phyloP scores from a whole-genome alignment of 73 alveolate genomes.

The Paramecium sonneborni region DNA sequence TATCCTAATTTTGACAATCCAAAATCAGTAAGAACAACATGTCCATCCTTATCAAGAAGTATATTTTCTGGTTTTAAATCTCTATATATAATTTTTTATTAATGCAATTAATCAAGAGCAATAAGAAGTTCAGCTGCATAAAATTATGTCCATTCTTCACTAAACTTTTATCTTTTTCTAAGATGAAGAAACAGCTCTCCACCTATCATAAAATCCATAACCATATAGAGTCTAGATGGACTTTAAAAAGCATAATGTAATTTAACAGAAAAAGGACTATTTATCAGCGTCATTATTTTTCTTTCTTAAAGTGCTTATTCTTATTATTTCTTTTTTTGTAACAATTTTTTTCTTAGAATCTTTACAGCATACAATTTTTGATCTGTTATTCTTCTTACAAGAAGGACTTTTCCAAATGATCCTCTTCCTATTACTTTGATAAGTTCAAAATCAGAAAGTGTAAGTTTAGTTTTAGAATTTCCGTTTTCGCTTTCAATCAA shows the following conservation, averaged over 20 bases:
- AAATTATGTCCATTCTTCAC: conserved; percentile 79
- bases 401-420: conserved; percentile 91
- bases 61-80: conserved; percentile 82
- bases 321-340: not conserved
- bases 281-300: conserved; percentile 74
- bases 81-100: conserved; percentile 76
- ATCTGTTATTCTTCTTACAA: conserved; percentile 76
- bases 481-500: no score
- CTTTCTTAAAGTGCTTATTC: conserved; percentile 70
- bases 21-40: conserved; percentile 71
- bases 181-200: conserved; percentile 78
- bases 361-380: conserved; percentile 42
- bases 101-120: conserved; percentile 83
- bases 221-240: conserved; percentile 81
- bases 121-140: conserved; percentile 82
- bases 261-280: conserved; percentile 84
- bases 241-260: conserved; percentile 89
- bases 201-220: conserved; percentile 91
- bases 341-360: not conserved
- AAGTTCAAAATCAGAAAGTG: conserved; percentile 67
- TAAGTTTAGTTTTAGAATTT: no score
- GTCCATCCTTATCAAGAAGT: conserved; percentile 71
- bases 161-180: conserved; percentile 67
- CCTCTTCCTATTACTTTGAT: conserved; percentile 93
- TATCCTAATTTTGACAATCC: conserved; percentile 68